A percentile compares a stretch with the other conserved stretches of the same genome.
phyloP scores from a whole-genome alignment of 1,139 yeast species.

The Debaryomyces robertsiae region DNA sequence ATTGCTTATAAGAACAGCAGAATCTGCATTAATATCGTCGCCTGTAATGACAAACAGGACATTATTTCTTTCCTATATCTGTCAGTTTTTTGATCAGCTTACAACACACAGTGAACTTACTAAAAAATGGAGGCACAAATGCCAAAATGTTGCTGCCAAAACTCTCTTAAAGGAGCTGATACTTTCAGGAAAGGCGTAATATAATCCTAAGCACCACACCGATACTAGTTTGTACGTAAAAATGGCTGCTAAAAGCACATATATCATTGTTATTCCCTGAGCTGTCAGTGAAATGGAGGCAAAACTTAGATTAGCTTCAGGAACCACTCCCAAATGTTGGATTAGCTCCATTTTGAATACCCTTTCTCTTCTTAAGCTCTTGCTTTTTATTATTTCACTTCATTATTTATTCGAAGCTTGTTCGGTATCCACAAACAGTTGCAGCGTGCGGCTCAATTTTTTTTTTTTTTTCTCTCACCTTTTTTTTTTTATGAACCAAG shows the following conservation, averaged over 20 bases:
- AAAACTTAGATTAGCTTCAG: slow-evolving; percentile 12
- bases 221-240: slow-evolving; percentile 32
- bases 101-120: slow-evolving; percentile 24
- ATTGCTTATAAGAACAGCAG: slow-evolving; percentile 53
- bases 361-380: no score
- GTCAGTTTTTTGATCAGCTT: slow-evolving; percentile 9
- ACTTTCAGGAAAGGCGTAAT: slow-evolving; percentile 31
- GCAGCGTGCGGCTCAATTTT: slow-evolving; percentile 14
- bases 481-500: no score
- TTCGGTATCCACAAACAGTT: slow-evolving; percentile 10
- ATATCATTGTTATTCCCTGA: slow-evolving; percentile 23
- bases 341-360: slow-evolving; percentile 24
- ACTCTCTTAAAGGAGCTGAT: slow-evolving; percentile 26
- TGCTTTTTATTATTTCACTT: neutral
- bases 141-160: slow-evolving; percentile 38
- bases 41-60: slow-evolving; percentile 44
- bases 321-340: slow-evolving; percentile 22
- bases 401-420: no score
- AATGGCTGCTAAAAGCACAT: slow-evolving; percentile 18
- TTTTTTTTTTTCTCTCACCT: slow-evolving; percentile 6
- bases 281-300: slow-evolving; percentile 15
- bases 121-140: slow-evolving; percentile 32
- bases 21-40: slow-evolving; percentile 44
- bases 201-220: slow-evolving; percentile 18
- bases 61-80: slow-evolving; percentile 33